phyloP scores from a whole-genome alignment of 805 yeast species.

The Candida mattraensis region DNA sequence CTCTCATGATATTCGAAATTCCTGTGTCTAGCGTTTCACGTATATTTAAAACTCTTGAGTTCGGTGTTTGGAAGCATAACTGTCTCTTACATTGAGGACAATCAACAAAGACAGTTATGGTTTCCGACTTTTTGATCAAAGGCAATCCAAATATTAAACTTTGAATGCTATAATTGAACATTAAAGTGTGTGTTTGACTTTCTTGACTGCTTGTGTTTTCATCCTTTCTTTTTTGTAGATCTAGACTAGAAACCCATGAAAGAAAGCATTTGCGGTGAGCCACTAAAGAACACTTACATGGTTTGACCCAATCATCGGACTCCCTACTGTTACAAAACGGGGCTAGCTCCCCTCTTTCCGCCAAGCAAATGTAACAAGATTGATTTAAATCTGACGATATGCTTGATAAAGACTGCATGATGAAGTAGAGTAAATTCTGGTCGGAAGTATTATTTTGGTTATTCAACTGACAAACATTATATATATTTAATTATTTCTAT shows the following conservation, averaged over 20 bases:
- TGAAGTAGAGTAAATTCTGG: background rate
- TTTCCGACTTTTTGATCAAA: constrained; percentile 19
- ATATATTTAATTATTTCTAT: too few relatives aligned
- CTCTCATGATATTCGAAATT: constrained; percentile 18
- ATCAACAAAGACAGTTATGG: constrained; percentile 24
- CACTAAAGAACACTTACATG: constrained; percentile 44
- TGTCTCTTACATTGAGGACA: constrained; percentile 41
- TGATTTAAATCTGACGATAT: constrained; percentile 11
- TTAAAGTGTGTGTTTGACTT: constrained; percentile 9
- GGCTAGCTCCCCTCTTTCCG: constrained; percentile 32
- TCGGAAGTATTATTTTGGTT: background rate
- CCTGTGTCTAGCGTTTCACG: constrained; percentile 14
- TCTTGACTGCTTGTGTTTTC: constrained; percentile 4
- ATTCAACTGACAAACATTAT: too few relatives aligned
- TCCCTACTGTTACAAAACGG: constrained; percentile 31
- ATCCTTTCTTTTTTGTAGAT: constrained; percentile 21
- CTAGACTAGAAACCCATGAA: constrained; percentile 39
- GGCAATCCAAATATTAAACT: constrained; percentile 19
- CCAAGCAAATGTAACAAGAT: constrained; percentile 32
- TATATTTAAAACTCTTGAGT: constrained; percentile 19
- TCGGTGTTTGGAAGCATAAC: constrained; percentile 28
- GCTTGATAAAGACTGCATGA: constrained; percentile 21
- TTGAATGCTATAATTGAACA: constrained; percentile 17
- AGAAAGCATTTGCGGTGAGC: constrained; percentile 47
- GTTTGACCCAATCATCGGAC: constrained; percentile 42